Conservation (phyloP, 1,139 yeast species). For the Yamadazyma dendronema region DNA sequence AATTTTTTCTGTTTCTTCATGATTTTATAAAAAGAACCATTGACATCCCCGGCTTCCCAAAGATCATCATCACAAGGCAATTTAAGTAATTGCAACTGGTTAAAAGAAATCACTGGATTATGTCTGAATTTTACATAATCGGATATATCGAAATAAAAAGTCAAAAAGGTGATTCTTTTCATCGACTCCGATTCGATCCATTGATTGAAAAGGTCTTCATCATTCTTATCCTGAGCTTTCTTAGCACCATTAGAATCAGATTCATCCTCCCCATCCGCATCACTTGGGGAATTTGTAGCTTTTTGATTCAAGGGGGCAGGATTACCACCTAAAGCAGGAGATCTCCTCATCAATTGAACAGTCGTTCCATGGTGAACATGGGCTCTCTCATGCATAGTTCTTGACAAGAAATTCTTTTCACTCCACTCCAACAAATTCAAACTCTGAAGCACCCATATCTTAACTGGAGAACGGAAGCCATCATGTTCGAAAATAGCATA, state of each 20-base stretch:
- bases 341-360: slow-evolving; percentile 67
- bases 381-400: slow-evolving; percentile 69
- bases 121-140: slow-evolving; percentile 82
- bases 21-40: slow-evolving; percentile 40
- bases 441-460: slow-evolving; percentile 67
- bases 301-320: slow-evolving; percentile 33
- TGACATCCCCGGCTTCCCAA: slow-evolving; percentile 60
- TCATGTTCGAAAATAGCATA: slow-evolving; percentile 60
- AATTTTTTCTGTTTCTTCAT: slow-evolving; percentile 38
- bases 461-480: slow-evolving; percentile 60
- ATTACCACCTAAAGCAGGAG: slow-evolving; percentile 70
- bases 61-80: slow-evolving; percentile 70
- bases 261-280: slow-evolving; percentile 25
- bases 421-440: slow-evolving; percentile 62
- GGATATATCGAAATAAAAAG: slow-evolving; percentile 74
- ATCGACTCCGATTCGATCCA: slow-evolving; percentile 81
- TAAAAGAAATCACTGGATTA: slow-evolving; percentile 63
- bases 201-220: slow-evolving; percentile 34
- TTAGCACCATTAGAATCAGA: slow-evolving; percentile 11
- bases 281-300: slow-evolving; percentile 13
- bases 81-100: slow-evolving; percentile 66
- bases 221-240: slow-evolving; percentile 19
- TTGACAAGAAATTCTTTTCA: slow-evolving; percentile 62
- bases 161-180: slow-evolving; percentile 76
- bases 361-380: slow-evolving; percentile 79